Percentiles rank a stretch among this genome's conserved stretches.
These are phyloP conservation scores for Coemansia sp. DNA, from an alignment of 192 early-diverging fungal genomes.

Conservation along the genomic window DNA sequence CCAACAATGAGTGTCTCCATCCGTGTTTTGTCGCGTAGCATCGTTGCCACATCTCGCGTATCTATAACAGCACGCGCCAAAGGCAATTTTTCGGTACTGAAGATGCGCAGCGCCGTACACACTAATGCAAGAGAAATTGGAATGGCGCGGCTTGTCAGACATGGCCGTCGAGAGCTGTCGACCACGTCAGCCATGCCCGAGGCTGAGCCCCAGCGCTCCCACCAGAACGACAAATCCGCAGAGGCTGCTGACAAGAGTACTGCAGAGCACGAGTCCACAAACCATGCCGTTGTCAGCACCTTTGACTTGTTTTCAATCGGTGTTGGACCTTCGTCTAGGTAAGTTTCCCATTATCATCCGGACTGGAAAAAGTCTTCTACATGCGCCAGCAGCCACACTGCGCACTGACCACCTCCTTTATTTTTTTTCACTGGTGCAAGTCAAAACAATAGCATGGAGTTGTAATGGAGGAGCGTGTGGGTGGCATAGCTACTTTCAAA, in stretches of 20 bases:
- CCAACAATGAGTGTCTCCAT: slow-evolving; percentile 29
- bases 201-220: slow-evolving; percentile 35
- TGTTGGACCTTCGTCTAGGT: slow-evolving; percentile 86
- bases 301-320: slow-evolving; percentile 98
- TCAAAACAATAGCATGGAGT: not conserved
- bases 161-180: slow-evolving; percentile 16
- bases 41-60: slow-evolving; percentile 13
- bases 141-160: not conserved
- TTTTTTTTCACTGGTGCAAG: not conserved
- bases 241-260: slow-evolving; percentile 18
- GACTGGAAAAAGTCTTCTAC: slow-evolving; percentile 7
- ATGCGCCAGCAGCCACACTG: slow-evolving; percentile 7
- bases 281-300: slow-evolving; percentile 87
- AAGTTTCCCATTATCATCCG: slow-evolving; percentile 12
- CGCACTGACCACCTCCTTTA: slow-evolving; percentile 28
- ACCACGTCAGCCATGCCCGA: slow-evolving; percentile 33
- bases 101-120: not conserved
- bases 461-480: not conserved
- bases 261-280: slow-evolving; percentile 40
- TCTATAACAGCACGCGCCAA: not conserved
- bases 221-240: slow-evolving; percentile 2
- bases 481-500: not conserved
- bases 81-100: not conserved
- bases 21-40: slow-evolving; percentile 25
- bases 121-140: not conserved